Evolutionary conservation across 2,329 filamentous ascomycete species (phyloP).

Genomic region (Phyllosticta citrichinensis): DNA sequence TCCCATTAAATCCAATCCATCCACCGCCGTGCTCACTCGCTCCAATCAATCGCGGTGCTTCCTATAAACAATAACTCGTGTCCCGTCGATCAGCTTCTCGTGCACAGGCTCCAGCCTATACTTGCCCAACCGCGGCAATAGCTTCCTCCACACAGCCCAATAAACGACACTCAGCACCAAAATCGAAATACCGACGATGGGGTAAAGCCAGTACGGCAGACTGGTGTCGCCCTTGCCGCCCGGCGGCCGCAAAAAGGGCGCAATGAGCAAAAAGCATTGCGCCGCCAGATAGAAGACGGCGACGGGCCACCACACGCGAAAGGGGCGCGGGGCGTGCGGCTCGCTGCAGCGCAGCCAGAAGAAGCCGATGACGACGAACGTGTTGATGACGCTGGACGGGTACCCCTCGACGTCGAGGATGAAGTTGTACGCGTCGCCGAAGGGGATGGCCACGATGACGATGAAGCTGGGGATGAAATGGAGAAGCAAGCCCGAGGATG

Average conservation of each 20-base stretch:
- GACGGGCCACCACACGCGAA: slow-evolving; percentile 53
- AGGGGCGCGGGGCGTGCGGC: slow-evolving; percentile 53
- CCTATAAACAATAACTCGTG: slow-evolving; percentile 43
- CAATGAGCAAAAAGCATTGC: slow-evolving; percentile 45
- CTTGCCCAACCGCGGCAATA: slow-evolving; percentile 48
- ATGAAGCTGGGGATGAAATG: slow-evolving; percentile 60
- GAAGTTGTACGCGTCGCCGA: slow-evolving; percentile 59
- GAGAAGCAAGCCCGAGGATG: slow-evolving; percentile 56
- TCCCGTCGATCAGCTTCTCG: slow-evolving; percentile 55
- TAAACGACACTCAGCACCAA: slow-evolving; percentile 52
- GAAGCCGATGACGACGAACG: slow-evolving; percentile 49
- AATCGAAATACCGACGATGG: slow-evolving; percentile 42
- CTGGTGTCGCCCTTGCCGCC: slow-evolving; percentile 12
- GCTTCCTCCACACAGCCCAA: slow-evolving; percentile 58
- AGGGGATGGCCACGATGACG: slow-evolving; percentile 56
- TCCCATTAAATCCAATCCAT: too few species aligned
- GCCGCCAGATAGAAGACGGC: slow-evolving; percentile 47
- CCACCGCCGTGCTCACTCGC: too few species aligned
- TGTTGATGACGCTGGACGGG: slow-evolving; percentile 49
- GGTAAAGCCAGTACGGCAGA: slow-evolving; percentile 45
- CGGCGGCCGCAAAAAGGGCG: slow-evolving; percentile 48
- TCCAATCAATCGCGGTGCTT: neutral
- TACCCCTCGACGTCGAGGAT: slow-evolving; percentile 65
- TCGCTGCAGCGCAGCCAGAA: slow-evolving; percentile 50
- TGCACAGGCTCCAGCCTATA: slow-evolving; percentile 54